phyloP scores from a whole-genome alignment of 345 rosid genomes.

The Moricandia moricandioides region DNA sequence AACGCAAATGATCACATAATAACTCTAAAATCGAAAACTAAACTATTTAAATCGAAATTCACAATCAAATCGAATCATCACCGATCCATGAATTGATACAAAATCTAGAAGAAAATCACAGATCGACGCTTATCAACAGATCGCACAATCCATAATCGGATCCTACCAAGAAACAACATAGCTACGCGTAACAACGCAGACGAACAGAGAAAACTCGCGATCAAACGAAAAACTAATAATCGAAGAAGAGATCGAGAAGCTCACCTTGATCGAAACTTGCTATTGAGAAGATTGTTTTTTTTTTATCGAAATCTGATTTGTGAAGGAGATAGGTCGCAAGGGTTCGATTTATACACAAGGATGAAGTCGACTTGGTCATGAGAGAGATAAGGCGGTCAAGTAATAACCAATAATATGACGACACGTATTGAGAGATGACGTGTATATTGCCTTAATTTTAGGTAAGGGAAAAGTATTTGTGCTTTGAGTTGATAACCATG shows the following conservation, averaged over 20 bases:
- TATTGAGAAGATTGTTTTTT: background rate
- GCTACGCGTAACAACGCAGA: no score
- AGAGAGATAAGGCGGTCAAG: constrained; percentile 12
- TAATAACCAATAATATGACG: background rate
- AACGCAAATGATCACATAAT: no score
- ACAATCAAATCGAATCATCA: background rate
- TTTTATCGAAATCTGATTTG: background rate
- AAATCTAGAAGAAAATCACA: background rate
- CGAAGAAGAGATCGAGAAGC: background rate
- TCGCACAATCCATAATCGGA: background rate
- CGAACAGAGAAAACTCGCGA: background rate
- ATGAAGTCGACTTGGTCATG: background rate
- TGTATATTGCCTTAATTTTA: background rate
- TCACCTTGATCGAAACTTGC: background rate
- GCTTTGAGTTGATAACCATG: constrained; percentile 6
- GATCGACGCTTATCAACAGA: background rate
- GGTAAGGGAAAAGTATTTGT: background rate
- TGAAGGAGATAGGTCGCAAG: background rate
- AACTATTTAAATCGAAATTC: no score
- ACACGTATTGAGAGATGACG: constrained; percentile 10
- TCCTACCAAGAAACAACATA: background rate
- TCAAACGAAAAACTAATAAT: background rate
- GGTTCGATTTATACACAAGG: background rate
- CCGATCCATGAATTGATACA: background rate
- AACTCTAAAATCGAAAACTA: no score